Evolutionary conservation across 768 basidiomycete genomes (phyloP), one percentile per base, ranked within the genome.

Genomic region (Xerocomellus dryophilus): DNA sequence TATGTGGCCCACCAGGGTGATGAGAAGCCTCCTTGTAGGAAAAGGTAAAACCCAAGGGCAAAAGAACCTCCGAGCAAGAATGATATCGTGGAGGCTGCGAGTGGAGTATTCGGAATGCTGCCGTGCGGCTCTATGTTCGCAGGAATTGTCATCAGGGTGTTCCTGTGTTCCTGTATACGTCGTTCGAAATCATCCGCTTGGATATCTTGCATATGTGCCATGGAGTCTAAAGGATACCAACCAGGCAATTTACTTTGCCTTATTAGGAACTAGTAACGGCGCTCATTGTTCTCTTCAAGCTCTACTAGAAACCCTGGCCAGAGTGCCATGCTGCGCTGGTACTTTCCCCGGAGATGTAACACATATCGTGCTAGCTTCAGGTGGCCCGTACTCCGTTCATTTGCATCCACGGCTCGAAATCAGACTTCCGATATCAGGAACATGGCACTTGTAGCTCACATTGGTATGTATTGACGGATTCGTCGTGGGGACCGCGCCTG

Each of bases 391-490:
- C 39, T 21, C 21, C 70, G 71, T 15, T 63, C 50, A 34, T 54
- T 61, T 41, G 34, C 69, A 18, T 66, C 70, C 18, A 58, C 47
- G 7, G 53, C 60, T 31, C 59, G 48, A 25, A 53, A 71, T 64
- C 73, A 77, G 40, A 59, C 76, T 3, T 69, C 71, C 5, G 67
- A 76, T 43, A 69, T 84, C 35, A 80, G 91, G 40, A 93, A 93
- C 63, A 85, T 93, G 68, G 91, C 91, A 15, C 77, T 93, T 3
- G 88, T 93, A n/a, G 91, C 91, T 40, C 91, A 93, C 66, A 92
- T 93, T 46, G 90, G 90, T 90, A 40, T 29, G 81, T 56, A 8
- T 54, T 20, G 9, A 39, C 14, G 18, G 21, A 42, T 54, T 51
- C 18, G 14, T 51, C 15, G 9, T 42, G 21, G 8, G n/a, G 5